phyloP scores from a whole-genome alignment of 2,329 filamentous ascomycete species.

The Diaporthe caulivora region DNA sequence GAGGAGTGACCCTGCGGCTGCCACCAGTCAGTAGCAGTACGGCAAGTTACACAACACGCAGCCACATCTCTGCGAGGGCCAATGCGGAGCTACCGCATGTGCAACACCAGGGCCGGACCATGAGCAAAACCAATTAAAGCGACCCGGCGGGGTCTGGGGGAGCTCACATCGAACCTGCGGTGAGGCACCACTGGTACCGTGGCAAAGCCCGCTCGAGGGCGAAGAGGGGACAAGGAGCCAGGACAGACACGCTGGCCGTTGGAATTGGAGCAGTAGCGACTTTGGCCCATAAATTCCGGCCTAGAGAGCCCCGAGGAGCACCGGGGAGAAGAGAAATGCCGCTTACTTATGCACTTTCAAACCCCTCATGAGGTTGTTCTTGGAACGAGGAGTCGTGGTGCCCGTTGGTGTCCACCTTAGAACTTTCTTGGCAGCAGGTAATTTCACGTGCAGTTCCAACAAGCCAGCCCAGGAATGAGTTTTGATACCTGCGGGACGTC shows the following conservation, averaged over 20 bases:
- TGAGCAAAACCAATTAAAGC: conserved; percentile 12
- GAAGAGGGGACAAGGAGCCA: background rate
- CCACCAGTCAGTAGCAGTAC: conserved; percentile 22
- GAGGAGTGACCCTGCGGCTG: background rate
- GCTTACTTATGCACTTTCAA: background rate
- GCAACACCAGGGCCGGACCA: background rate
- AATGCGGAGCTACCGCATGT: conserved; percentile 16
- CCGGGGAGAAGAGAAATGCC: background rate
- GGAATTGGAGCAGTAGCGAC: background rate
- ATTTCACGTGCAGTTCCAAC: conserved; percentile 2
- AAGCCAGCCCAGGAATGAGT: background rate
- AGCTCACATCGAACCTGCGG: conserved; percentile 14
- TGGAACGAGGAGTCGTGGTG: conserved; percentile 11
- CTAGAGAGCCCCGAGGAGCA: background rate
- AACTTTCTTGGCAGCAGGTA: conserved; percentile 7
- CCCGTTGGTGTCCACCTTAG: conserved; percentile 13
- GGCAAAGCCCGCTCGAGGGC: background rate
- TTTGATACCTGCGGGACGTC: background rate
- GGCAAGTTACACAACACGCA: conserved; percentile 33
- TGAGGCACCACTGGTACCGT: background rate
- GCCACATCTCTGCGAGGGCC: conserved; percentile 22
- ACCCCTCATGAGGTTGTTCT: background rate
- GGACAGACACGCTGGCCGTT: background rate
- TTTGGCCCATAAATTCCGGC: background rate
- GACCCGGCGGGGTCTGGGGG: background rate